A percentile compares a stretch with the other conserved stretches of the same genome.
phyloP scores from a whole-genome alignment of 2,329 filamentous ascomycete species.

The Botryotinia convoluta region DNA sequence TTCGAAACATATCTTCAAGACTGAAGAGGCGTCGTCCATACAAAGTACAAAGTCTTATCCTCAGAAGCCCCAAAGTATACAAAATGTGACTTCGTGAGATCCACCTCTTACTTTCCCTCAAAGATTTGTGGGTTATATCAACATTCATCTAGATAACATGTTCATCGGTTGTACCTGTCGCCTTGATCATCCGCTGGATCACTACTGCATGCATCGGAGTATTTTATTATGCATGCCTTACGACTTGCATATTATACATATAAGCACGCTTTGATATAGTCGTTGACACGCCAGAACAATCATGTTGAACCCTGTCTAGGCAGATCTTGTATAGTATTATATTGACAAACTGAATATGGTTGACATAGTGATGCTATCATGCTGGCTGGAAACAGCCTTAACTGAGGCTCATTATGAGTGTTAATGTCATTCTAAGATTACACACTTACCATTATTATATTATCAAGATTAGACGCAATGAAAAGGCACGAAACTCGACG shows the following conservation, averaged over 20 bases:
- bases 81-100: not conserved
- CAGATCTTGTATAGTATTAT: not conserved
- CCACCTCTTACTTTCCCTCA: not conserved
- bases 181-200: not conserved
- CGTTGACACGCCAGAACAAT: not conserved
- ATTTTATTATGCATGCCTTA: not conserved
- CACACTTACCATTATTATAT: not conserved
- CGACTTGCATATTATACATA: not conserved
- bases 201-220: slow-evolving; percentile 6
- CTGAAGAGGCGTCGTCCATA: not conserved
- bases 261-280: slow-evolving; percentile 12
- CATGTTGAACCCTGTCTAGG: not conserved
- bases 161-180: not conserved
- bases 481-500: not conserved
- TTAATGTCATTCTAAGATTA: not conserved
- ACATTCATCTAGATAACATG: not conserved
- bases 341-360: not conserved
- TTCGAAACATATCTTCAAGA: not conserved
- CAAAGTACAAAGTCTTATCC: not conserved
- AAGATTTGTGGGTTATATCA: not conserved
- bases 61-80: not conserved
- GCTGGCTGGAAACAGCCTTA: not conserved
- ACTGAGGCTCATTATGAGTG: not conserved
- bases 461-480: not conserved
- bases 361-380: slow-evolving; percentile 11